Conservation (phyloP, 2,329 filamentous ascomycete genomes). For the Pseudogymnoascus sp. region DNA sequence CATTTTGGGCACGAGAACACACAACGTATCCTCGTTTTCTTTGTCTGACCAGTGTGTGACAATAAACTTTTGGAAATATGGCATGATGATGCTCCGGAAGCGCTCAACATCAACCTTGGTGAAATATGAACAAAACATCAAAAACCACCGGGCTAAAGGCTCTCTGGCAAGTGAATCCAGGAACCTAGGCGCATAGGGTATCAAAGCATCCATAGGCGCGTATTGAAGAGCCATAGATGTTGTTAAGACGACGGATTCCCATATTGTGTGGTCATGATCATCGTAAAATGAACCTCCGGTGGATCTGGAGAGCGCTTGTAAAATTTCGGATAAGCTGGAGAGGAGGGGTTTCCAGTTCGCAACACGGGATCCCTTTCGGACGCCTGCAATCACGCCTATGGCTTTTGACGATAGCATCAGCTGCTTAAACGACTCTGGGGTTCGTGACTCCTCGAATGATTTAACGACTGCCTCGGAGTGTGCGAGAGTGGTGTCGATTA, state of each 20-base stretch:
- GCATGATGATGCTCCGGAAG: constrained; percentile 72
- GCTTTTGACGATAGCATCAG: constrained; percentile 47
- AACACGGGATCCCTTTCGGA: constrained; percentile 73
- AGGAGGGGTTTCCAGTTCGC: constrained; percentile 62
- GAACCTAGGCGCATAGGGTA: constrained; percentile 60
- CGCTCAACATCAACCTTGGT: constrained; percentile 64
- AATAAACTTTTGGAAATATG: constrained; percentile 72
- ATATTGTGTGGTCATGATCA: constrained; percentile 39
- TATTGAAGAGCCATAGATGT: constrained; percentile 63
- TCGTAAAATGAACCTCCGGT: constrained; percentile 21
- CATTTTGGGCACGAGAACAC: constrained; percentile 60
- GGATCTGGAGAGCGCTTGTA: constrained; percentile 41
- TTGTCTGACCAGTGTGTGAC: constrained; percentile 62
- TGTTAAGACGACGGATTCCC: constrained; percentile 50
- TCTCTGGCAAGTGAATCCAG: constrained; percentile 58
- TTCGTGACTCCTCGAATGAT: constrained; percentile 30
- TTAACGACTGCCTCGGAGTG: constrained; percentile 34
- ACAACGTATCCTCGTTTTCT: constrained; percentile 59
- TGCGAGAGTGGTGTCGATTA: constrained; percentile 56
- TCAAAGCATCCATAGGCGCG: constrained; percentile 70
- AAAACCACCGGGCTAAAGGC: constrained; percentile 62
- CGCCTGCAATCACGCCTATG: constrained; percentile 63
- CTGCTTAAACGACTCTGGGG: constrained; percentile 32
- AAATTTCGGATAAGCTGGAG: constrained; percentile 43
- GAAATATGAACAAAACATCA: constrained; percentile 78